Evolutionary conservation across 441 rosid species (phyloP).

Genomic region (Erodium chrysanthum): DNA sequence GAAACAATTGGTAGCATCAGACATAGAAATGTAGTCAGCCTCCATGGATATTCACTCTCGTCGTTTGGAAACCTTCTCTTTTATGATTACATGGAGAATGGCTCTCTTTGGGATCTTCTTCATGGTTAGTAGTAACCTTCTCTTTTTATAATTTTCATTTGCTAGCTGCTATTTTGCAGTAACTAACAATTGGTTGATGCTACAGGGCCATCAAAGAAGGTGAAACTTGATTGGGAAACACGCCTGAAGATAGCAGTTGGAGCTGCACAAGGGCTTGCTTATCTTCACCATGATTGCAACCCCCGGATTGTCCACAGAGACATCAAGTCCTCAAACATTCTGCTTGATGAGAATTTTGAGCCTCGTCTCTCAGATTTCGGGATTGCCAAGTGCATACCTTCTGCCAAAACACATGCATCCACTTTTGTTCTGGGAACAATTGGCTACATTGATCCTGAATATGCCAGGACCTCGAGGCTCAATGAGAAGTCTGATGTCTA

Average conservation of each 20-base stretch:
- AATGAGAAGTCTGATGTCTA: constrained; percentile 89
- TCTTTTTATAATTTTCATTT: too few relatives aligned
- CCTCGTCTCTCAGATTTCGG: constrained; percentile 87
- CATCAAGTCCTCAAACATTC: constrained; percentile 79
- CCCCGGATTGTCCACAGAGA: constrained; percentile 86
- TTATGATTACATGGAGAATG: constrained; percentile 91
- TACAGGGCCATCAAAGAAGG: constrained; percentile 65
- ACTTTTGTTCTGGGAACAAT: constrained; percentile 86
- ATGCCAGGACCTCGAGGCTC: constrained; percentile 74
- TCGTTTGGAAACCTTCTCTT: constrained; percentile 78
- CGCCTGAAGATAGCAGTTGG: constrained; percentile 78
- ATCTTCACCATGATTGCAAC: constrained; percentile 91
- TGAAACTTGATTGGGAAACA: constrained; percentile 87
- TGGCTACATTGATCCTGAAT: constrained; percentile 93
- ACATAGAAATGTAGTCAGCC: constrained; percentile 77
- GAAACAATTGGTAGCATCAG: constrained; percentile 89
- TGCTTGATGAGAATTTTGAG: constrained; percentile 71
- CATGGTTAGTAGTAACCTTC: constrained; percentile 51
- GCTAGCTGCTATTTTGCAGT: too few relatives aligned
- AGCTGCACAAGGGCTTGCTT: constrained; percentile 88
- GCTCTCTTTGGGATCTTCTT: constrained; percentile 91
- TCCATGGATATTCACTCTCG: constrained; percentile 79
- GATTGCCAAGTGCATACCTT: constrained; percentile 70
- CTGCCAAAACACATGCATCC: constrained; percentile 61
- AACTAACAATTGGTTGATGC: not conserved